phyloP scores from a whole-genome alignment of 1,284 basidiomycete genomes.

The Austroboletus olivaceoglutinosus region DNA sequence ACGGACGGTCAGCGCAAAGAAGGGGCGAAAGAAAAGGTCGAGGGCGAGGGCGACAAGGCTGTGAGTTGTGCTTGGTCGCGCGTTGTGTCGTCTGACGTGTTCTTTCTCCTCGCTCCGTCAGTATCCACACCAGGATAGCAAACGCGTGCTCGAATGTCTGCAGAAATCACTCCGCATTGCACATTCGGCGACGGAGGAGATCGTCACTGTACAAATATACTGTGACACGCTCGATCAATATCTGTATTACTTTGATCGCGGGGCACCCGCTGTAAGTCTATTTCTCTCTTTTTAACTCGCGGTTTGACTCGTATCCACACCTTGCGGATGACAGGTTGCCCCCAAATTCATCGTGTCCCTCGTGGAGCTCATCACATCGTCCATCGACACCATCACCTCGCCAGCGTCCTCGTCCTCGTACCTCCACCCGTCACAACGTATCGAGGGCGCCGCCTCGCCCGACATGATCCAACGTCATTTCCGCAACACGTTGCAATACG shows the following conservation, averaged over 20 bases:
- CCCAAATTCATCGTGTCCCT: constrained; percentile 93
- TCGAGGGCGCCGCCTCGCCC: constrained; percentile 87
- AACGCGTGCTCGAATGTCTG: constrained; percentile 91
- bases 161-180: constrained; percentile 94
- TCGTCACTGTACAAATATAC: constrained; percentile 91
- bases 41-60: constrained; percentile 53
- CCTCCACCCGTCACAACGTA: constrained; percentile 78
- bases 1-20: constrained; percentile 35
- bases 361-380: constrained; percentile 88
- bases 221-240: constrained; percentile 93
- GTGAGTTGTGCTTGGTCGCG: constrained; percentile 46
- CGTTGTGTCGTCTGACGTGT: background rate
- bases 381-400: constrained; percentile 83
- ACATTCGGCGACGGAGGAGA: constrained; percentile 90
- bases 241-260: constrained; percentile 90
- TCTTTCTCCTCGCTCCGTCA: background rate
- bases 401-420: constrained; percentile 53
- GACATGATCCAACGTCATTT: constrained; percentile 94
- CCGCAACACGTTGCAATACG: constrained; percentile 83
- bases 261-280: constrained; percentile 76
- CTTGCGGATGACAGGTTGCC: constrained; percentile 59
- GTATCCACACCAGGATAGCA: constrained; percentile 90
- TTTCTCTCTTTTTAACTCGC: background rate
- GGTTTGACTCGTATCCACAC: background rate
- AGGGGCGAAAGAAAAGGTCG: constrained; percentile 37